These are phyloP conservation scores for Aspergillus persii DNA, from an alignment of 2,329 filamentous ascomycete genomes.

Conservation along the genomic window DNA sequence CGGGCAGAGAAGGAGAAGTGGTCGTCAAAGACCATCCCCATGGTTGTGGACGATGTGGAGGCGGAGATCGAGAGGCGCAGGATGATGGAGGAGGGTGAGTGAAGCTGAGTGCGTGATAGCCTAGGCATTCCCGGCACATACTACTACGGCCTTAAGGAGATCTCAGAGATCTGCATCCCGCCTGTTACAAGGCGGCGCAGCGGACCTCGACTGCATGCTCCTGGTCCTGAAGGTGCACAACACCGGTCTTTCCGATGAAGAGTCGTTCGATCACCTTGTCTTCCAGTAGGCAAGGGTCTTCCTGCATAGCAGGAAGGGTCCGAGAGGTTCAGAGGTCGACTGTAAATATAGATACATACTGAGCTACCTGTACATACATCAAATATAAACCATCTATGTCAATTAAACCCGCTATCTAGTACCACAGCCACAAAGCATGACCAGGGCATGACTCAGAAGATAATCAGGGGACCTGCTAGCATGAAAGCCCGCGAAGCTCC, in stretches of 20 bases:
- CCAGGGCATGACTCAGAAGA: not conserved
- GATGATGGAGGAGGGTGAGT: conserved; percentile 43
- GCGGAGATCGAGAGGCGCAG: conserved; percentile 57
- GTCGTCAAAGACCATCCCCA: conserved; percentile 53
- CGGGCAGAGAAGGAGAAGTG: conserved; percentile 58
- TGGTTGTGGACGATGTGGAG: conserved; percentile 59
- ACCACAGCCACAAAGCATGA: not conserved
- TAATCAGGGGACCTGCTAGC: not conserved
- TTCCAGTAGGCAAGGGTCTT: no score
- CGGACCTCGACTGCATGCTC: no score
- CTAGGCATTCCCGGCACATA: no score
- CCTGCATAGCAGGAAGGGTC: no score
- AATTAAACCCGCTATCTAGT: not conserved
- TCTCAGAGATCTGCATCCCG: no score
- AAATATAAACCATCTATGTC: not conserved
- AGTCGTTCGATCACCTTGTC: no score
- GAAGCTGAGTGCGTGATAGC: conserved; percentile 13
- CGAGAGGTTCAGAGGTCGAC: not conserved
- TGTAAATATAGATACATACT: not conserved
- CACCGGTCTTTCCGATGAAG: not conserved
- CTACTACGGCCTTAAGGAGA: no score
- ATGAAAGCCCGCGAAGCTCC: no score
- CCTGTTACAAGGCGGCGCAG: no score
- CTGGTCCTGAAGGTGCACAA: no score
- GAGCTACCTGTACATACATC: not conserved